Conservation (phyloP, 768 basidiomycete species). For the Russula griseocarnosa region DNA sequence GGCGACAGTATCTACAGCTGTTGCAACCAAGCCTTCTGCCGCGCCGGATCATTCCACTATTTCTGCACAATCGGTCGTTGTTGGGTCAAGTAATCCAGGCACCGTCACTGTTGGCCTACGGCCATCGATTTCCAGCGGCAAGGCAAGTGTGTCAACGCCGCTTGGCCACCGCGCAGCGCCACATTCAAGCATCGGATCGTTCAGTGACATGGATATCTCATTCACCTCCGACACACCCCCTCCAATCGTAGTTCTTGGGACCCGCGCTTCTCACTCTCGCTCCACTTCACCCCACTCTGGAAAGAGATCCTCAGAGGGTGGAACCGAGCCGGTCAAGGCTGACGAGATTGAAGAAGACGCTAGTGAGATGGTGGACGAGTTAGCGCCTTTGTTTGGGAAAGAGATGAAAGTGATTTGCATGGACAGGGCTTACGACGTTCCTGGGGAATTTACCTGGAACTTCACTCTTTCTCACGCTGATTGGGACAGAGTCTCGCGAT, state of each 20-base stretch:
- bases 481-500: conserved; percentile 17
- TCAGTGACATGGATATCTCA: conserved; percentile 15
- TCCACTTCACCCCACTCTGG: conserved; percentile 7
- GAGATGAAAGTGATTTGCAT: conserved; percentile 22
- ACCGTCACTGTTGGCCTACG: not conserved
- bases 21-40: not conserved
- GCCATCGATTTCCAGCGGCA: not conserved
- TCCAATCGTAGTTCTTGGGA: conserved; percentile 16
- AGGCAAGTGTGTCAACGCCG: not conserved
- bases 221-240: not conserved
- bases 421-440: conserved; percentile 3
- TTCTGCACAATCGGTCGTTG: not conserved
- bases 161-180: not conserved
- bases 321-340: not conserved
- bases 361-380: conserved; percentile 20
- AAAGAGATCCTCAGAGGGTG: not conserved
- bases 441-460: conserved; percentile 9
- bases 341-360: conserved; percentile 16
- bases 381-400: conserved; percentile 19
- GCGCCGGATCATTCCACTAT: not conserved
- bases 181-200: not conserved
- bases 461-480: conserved; percentile 2
- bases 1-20: not conserved
- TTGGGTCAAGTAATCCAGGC: not conserved
- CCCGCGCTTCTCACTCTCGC: conserved; percentile 5